Conservation (phyloP, 2,329 filamentous ascomycete species). For the Huntiella bhutanensis region DNA sequence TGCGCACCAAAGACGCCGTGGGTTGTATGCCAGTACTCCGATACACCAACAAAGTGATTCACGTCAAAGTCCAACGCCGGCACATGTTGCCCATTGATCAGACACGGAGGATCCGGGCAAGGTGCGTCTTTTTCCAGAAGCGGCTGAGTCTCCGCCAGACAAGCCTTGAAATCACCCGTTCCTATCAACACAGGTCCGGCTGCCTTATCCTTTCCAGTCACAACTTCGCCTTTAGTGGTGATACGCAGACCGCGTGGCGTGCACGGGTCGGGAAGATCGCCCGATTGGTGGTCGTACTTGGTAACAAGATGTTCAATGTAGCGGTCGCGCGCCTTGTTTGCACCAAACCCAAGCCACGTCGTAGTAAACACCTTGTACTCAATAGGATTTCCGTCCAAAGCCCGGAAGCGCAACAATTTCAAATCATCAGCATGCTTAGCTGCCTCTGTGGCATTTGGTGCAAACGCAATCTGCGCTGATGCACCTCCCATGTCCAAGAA, state of each 20-base stretch:
- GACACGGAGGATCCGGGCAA: constrained; percentile 66
- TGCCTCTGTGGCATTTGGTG: constrained; percentile 79
- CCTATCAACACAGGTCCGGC: constrained; percentile 44
- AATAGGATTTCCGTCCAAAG: constrained; percentile 52
- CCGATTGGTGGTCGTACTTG: constrained; percentile 36
- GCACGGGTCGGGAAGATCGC: constrained; percentile 77
- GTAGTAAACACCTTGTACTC: constrained; percentile 90
- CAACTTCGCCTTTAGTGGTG: constrained; percentile 46
- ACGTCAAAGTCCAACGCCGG: constrained; percentile 93
- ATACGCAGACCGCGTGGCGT: constrained; percentile 60
- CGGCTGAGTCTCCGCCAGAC: constrained; percentile 63
- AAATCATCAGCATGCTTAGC: constrained; percentile 78
- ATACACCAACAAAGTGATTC: constrained; percentile 95
- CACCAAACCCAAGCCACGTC: constrained; percentile 95
- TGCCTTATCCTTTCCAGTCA: constrained; percentile 21
- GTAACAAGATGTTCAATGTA: constrained; percentile 65
- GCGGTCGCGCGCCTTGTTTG: constrained; percentile 71
- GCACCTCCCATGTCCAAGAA: constrained; percentile 98
- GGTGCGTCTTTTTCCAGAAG: constrained; percentile 75
- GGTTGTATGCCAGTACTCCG: constrained; percentile 97
- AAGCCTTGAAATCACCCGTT: constrained; percentile 75
- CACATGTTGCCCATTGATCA: constrained; percentile 80
- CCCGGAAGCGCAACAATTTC: constrained; percentile 69
- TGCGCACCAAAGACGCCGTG: constrained; percentile 57
- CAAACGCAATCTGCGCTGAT: constrained; percentile 94